Percentiles rank a stretch among this genome's conserved stretches.
These are phyloP conservation scores for Trichophyton rubrum DNA, from an alignment of 2,329 filamentous ascomycete genomes.

Conservation along the genomic window DNA sequence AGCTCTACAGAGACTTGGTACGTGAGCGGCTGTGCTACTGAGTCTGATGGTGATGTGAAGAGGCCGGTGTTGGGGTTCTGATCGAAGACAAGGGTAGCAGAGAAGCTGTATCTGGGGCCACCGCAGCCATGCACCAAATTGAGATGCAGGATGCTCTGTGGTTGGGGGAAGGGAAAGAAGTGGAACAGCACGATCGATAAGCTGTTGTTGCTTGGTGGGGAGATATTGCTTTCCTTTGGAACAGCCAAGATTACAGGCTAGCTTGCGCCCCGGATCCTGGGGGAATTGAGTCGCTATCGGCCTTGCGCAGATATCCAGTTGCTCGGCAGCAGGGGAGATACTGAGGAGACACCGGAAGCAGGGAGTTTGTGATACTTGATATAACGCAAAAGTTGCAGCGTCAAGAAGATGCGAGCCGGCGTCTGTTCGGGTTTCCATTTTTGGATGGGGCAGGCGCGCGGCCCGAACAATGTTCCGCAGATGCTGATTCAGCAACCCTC, in stretches of 20 bases:
- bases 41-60: neutral
- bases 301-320: neutral
- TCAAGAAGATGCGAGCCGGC: neutral
- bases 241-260: neutral
- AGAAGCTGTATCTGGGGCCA: neutral
- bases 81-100: neutral
- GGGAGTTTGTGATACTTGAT: neutral
- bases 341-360: neutral
- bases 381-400: neutral
- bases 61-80: neutral
- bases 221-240: neutral
- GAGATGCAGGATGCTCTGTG: neutral
- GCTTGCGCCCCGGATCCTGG: neutral
- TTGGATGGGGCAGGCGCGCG: neutral
- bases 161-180: neutral
- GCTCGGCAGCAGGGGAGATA: neutral
- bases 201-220: conserved; percentile 3
- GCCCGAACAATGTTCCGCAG: neutral
- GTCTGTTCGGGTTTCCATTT: neutral
- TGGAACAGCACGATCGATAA: neutral
- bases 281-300: neutral
- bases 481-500: neutral
- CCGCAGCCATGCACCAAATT: neutral
- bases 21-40: neutral
- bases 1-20: neutral